Evolutionary conservation across 179 eudicot genomes (phyloP).

Genomic region (Vitellaria paradoxa): DNA sequence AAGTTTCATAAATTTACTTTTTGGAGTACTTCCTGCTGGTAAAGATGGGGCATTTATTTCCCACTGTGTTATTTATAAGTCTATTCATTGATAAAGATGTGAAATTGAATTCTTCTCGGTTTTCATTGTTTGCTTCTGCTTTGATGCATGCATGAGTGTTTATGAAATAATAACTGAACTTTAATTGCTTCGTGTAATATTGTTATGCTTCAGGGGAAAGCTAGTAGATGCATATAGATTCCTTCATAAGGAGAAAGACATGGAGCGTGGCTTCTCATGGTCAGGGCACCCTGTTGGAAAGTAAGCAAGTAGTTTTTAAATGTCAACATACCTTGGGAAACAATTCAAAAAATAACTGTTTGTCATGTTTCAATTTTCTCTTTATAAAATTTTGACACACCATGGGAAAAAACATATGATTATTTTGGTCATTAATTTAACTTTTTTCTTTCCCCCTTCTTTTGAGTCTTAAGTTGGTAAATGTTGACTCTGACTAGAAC

Average conservation of each 20-base stretch:
- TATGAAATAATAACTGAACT: background rate
- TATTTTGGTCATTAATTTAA: background rate
- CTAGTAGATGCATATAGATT: conserved; percentile 83
- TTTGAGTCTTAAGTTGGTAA: conserved; percentile 3
- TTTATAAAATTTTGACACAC: background rate
- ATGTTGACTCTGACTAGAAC: conserved; percentile 13
- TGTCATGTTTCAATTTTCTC: background rate
- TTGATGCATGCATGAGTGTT: background rate
- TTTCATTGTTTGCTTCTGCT: background rate
- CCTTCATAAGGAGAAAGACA: conserved; percentile 82
- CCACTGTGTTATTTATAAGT: background rate
- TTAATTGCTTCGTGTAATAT: background rate
- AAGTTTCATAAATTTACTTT: background rate
- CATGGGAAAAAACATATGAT: background rate
- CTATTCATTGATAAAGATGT: background rate
- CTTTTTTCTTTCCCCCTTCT: background rate
- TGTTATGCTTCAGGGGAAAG: conserved; percentile 57
- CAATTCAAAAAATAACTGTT: background rate
- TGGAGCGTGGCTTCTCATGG: conserved; percentile 95
- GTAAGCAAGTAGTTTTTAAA: conserved; percentile 34
- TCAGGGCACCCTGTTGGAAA: conserved; percentile 94
- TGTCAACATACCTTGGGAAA: background rate
- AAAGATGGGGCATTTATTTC: background rate
- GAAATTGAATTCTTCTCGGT: background rate
- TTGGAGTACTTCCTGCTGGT: background rate